Evolutionary conservation across 164 flowering plant species (phyloP), one percentile per base, ranked within the genome.

Genomic region (Dillenia suffruticosa): DNA sequence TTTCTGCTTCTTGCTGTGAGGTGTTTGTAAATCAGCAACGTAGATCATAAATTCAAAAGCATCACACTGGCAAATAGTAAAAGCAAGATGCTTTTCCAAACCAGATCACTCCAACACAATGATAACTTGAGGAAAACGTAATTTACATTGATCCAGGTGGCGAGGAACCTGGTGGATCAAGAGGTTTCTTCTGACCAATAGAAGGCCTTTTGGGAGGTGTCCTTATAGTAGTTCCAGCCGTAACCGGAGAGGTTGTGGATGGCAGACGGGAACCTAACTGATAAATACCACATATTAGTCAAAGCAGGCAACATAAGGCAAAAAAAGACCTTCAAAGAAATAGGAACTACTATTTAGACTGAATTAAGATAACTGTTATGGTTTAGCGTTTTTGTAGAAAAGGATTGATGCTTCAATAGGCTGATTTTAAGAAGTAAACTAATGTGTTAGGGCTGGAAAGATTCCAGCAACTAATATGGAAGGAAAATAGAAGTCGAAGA

Each of bases 1-100:
- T 73, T 88, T 95, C 70, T 85, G 97, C 81, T 92, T 95, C 80
- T 90, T 95, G 67, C 97, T 95, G 80, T 22, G 57, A 11, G n/a
- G 49, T 44, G 26, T 46, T 46, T 6, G 40, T 6, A 32, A 32
- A 5, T 32, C 6, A 32, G 40, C 40, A 32, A 32, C 0, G 7
- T 32, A 16, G 62, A 68, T 12, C 16, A 15, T 26, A 56, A 48
- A 45, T 40, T 48, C 64, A 26, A 46, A 22, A 32, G 40, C 40
- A 32, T 6, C 40, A 32, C 40, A 32, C 6, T 32, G 7, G 40
- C 22, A 17, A 57, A 14, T n/a, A 22, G 9, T n/a, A 24, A 61
- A 56, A 13, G 50, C 24, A 59, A 60, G 40, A 15, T 54, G 49
- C 49, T 9, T 46, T 47, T 49, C 40, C 57, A 54, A 11, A 44